These are phyloP conservation scores for Lumnitzera littorea DNA, from an alignment of 345 rosid genomes.

Conservation along the genomic window DNA sequence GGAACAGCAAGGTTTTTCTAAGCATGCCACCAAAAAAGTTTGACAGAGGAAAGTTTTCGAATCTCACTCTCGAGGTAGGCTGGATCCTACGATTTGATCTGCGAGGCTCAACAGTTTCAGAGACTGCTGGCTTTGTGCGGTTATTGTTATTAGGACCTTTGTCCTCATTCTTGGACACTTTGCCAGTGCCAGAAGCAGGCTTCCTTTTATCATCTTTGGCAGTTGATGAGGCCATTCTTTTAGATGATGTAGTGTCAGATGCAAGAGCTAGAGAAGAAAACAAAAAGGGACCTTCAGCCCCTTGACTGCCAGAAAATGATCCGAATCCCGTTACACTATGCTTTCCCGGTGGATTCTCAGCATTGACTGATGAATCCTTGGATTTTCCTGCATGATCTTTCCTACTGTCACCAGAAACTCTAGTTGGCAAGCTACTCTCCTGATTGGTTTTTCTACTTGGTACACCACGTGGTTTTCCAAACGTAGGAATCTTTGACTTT, in stretches of 20 bases:
- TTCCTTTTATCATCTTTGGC: conserved; percentile 34
- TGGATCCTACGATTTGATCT: conserved; percentile 76
- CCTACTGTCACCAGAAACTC: conserved; percentile 27
- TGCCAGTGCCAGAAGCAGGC: conserved; percentile 24
- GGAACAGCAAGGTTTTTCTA: too few species aligned
- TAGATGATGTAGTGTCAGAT: conserved; percentile 19
- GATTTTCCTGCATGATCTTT: conserved; percentile 31
- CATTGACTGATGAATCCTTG: conserved; percentile 25
- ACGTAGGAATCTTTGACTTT: conserved; percentile 38
- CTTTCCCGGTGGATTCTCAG: conserved; percentile 30
- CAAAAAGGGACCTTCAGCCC: conserved; percentile 35
- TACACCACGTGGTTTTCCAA: conserved; percentile 31
- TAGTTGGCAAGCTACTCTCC: conserved; percentile 28
- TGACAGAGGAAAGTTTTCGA: too few species aligned
- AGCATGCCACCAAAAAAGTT: too few species aligned
- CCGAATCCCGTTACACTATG: conserved; percentile 20
- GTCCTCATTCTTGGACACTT: conserved; percentile 40
- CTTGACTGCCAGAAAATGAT: conserved; percentile 36
- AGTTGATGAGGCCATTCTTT: neutral
- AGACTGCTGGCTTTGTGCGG: conserved; percentile 25
- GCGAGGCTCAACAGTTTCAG: conserved; percentile 55
- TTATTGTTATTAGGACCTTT: conserved; percentile 23
- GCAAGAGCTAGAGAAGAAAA: conserved; percentile 37
- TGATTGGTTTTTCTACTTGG: conserved; percentile 39
- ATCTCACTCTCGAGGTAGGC: conserved; percentile 83